Evolutionary conservation across 73 alveolate species (phyloP).

Genomic region (Stentor roeselii): DNA sequence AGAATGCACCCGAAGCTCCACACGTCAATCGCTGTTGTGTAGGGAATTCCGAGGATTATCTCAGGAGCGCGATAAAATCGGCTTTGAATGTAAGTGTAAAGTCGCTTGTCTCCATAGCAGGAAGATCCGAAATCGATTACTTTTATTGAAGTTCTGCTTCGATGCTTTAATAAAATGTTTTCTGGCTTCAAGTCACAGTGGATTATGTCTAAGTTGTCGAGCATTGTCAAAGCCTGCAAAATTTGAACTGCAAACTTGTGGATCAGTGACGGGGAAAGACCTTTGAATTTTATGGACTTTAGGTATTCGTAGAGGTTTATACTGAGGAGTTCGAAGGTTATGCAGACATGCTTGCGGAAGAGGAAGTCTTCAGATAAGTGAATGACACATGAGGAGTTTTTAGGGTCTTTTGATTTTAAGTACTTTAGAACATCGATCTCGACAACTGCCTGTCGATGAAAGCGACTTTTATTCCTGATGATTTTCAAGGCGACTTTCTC

Average conservation of each 20-base stretch:
- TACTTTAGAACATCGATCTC: conserved; percentile 75
- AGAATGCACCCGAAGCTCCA: conserved; percentile 97
- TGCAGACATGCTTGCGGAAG: conserved; percentile 40
- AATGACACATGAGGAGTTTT: not conserved
- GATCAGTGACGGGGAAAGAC: conserved; percentile 61
- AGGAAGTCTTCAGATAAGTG: not conserved
- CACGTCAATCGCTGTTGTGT: conserved; percentile 90
- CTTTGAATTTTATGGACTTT: conserved; percentile 68
- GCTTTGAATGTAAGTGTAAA: conserved; percentile 83
- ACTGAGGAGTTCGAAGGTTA: conserved; percentile 66
- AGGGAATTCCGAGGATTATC: conserved; percentile 91
- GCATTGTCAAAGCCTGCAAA: conserved; percentile 56
- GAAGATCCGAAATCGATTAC: conserved; percentile 81
- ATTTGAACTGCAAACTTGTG: conserved; percentile 73
- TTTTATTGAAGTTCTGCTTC: conserved; percentile 64
- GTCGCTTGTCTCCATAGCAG: conserved; percentile 69
- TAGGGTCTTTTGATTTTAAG: conserved; percentile 17
- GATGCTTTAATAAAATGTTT: conserved; percentile 64
- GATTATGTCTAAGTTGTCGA: conserved; percentile 54
- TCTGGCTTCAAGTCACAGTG: conserved; percentile 92
- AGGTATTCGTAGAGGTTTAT: conserved; percentile 74
- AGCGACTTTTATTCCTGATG: conserved; percentile 84
- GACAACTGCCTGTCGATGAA: conserved; percentile 84
- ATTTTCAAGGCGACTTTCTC: conserved; percentile 85
- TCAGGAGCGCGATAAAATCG: conserved; percentile 97